A percentile compares a stretch with the other conserved stretches of the same genome.
These are phyloP conservation scores for Amanita thiersii DNA, from an alignment of 768 basidiomycete species.

Conservation along the genomic window DNA sequence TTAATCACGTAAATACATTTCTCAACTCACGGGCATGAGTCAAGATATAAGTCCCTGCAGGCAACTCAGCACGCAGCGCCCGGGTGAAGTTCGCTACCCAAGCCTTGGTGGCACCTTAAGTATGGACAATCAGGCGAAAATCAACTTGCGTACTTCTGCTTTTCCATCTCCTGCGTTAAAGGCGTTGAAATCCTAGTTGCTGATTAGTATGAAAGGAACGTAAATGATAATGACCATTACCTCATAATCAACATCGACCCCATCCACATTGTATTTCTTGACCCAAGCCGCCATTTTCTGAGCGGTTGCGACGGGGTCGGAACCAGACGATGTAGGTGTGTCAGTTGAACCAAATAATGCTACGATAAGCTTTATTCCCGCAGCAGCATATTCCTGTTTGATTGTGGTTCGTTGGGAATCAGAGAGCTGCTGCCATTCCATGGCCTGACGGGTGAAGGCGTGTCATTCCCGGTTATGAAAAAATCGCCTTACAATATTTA, in stretches of 20 bases:
- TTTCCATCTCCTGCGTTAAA: slow-evolving; percentile 41
- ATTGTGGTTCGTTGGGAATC: not conserved
- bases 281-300: slow-evolving; percentile 62
- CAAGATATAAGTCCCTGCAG: slow-evolving; percentile 39
- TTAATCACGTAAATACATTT: too few species aligned
- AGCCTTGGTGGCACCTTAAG: slow-evolving; percentile 14
- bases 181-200: slow-evolving; percentile 49
- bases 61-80: slow-evolving; percentile 39
- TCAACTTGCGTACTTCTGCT: slow-evolving; percentile 35
- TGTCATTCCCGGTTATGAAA: not conserved
- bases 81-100: slow-evolving; percentile 50
- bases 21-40: slow-evolving; percentile 48
- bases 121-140: not conserved
- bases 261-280: slow-evolving; percentile 53
- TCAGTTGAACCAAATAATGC: slow-evolving; percentile 55
- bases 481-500: not conserved
- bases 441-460: not conserved
- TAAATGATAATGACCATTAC: slow-evolving; percentile 16
- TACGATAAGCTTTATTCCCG: slow-evolving; percentile 57
- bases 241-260: slow-evolving; percentile 73
- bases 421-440: not conserved
- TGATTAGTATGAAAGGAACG: too few species aligned
- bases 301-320: slow-evolving; percentile 54
- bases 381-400: slow-evolving; percentile 34
- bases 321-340: slow-evolving; percentile 45